phyloP scores from a whole-genome alignment of 2,329 filamentous ascomycete genomes.

The Colletotrichum tropicicola region DNA sequence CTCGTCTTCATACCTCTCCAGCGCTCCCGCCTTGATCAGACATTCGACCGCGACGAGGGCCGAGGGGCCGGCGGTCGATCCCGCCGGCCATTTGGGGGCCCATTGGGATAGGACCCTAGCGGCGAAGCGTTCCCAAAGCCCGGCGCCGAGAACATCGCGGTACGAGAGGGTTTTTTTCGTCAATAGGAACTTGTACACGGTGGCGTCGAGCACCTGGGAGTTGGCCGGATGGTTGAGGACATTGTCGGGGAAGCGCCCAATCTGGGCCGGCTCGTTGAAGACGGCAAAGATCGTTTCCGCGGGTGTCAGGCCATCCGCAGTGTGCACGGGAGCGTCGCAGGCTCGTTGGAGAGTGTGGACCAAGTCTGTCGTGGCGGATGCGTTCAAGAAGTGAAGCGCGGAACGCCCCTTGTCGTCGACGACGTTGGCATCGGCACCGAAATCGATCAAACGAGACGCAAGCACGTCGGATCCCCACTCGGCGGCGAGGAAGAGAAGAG shows the following conservation, averaged over 20 bases:
- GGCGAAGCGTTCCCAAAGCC: constrained; percentile 24
- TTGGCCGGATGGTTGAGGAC: not conserved
- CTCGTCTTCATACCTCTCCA: constrained; percentile 9
- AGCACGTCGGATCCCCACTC: constrained; percentile 39
- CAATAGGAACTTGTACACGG: not conserved
- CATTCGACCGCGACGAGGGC: not conserved
- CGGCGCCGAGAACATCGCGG: not conserved
- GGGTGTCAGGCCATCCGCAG: constrained; percentile 32
- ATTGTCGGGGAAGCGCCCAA: too few relatives aligned
- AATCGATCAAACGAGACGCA: constrained; percentile 31
- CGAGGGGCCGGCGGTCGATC: not conserved
- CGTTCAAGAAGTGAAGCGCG: constrained; percentile 38
- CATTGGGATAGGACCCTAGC: not conserved
- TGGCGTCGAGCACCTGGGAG: not conserved
- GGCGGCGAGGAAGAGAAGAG: constrained; percentile 32
- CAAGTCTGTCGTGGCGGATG: constrained; percentile 34
- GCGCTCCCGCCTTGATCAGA: not conserved
- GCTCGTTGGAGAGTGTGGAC: constrained; percentile 35
- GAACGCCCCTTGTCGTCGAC: constrained; percentile 28
- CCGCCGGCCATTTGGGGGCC: not conserved
- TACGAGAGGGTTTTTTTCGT: not conserved
- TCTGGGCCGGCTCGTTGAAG: constrained; percentile 6
- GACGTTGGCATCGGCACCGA: constrained; percentile 30
- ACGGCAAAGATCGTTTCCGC: constrained; percentile 42
- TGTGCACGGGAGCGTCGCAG: constrained; percentile 30